Conservation (phyloP, 2,329 filamentous ascomycete genomes). For the Colletotrichum salicis region DNA sequence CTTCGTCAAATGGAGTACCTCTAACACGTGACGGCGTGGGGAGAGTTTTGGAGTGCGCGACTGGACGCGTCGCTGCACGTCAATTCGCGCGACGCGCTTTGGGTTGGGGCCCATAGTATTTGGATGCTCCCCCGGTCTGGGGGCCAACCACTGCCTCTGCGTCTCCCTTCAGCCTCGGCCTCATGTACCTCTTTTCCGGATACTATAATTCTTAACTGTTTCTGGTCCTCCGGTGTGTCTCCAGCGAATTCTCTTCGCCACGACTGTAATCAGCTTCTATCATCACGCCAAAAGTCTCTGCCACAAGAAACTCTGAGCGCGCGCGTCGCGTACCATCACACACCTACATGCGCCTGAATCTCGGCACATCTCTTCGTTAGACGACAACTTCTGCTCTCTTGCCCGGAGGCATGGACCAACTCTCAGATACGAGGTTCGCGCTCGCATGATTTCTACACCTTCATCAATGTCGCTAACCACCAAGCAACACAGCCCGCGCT, state of each 20-base stretch:
- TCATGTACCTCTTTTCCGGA: not conserved
- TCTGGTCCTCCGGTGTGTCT: not conserved
- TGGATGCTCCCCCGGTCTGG: not conserved
- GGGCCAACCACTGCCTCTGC: not conserved
- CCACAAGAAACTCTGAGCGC: not conserved
- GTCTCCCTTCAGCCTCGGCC: not conserved
- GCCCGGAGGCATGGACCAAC: not conserved
- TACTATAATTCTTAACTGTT: not conserved
- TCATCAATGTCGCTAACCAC: not conserved
- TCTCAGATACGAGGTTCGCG: not conserved
- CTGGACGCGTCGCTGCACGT: slow-evolving; percentile 3
- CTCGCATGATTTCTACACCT: not conserved
- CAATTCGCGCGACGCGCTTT: slow-evolving; percentile 1
- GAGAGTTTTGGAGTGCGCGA: not conserved
- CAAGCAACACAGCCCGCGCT: not conserved
- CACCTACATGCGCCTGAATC: not conserved
- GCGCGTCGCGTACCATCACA: slow-evolving; percentile 14
- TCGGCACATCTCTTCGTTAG: not conserved
- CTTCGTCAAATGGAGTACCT: too few relatives aligned
- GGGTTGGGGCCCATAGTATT: not conserved
- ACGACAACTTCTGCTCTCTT: not conserved
- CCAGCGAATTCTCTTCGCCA: not conserved
- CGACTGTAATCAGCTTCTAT: not conserved
- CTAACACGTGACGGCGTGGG: slow-evolving; percentile 3
- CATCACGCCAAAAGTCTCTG: not conserved